These are phyloP conservation scores for Peltaster fructicola DNA, from an alignment of 2,329 filamentous ascomycete species.

Conservation along the genomic window DNA sequence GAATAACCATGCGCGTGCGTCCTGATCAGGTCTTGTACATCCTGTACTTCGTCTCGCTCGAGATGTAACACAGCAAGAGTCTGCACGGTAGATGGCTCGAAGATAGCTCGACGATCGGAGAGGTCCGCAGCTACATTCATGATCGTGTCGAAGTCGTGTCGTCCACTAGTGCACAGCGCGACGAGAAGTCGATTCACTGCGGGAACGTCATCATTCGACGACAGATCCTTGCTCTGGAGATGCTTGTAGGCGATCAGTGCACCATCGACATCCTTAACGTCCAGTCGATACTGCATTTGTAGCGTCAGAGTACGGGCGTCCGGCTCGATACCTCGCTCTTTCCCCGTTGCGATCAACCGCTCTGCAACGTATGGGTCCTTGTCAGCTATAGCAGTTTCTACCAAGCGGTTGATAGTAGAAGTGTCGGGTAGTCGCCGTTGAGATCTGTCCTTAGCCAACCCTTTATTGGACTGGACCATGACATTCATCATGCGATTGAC, in stretches of 20 bases:
- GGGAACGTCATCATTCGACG: slow-evolving; percentile 41
- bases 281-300: slow-evolving; percentile 60
- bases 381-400: slow-evolving; percentile 53
- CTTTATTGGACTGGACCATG: slow-evolving; percentile 29
- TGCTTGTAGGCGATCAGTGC: slow-evolving; percentile 48
- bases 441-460: slow-evolving; percentile 1
- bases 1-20: slow-evolving; percentile 55
- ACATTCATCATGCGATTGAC: slow-evolving; percentile 54
- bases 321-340: slow-evolving; percentile 46
- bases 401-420: slow-evolving; percentile 56
- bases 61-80: slow-evolving; percentile 59
- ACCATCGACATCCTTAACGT: slow-evolving; percentile 52
- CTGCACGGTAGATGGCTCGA: slow-evolving; percentile 59
- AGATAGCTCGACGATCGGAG: slow-evolving; percentile 48
- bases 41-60: slow-evolving; percentile 55
- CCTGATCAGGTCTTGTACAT: slow-evolving; percentile 68
- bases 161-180: slow-evolving; percentile 42
- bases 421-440: slow-evolving; percentile 40
- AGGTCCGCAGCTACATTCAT: slow-evolving; percentile 56
- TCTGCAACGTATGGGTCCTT: slow-evolving; percentile 56
- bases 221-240: slow-evolving; percentile 39
- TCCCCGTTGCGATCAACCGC: slow-evolving; percentile 50
- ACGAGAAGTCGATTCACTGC: slow-evolving; percentile 56
- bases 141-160: slow-evolving; percentile 51
- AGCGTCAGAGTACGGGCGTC: slow-evolving; percentile 55